These are phyloP conservation scores for Musa beccarii DNA, from an alignment of 176 grass and related monocot species.

Conservation along the genomic window DNA sequence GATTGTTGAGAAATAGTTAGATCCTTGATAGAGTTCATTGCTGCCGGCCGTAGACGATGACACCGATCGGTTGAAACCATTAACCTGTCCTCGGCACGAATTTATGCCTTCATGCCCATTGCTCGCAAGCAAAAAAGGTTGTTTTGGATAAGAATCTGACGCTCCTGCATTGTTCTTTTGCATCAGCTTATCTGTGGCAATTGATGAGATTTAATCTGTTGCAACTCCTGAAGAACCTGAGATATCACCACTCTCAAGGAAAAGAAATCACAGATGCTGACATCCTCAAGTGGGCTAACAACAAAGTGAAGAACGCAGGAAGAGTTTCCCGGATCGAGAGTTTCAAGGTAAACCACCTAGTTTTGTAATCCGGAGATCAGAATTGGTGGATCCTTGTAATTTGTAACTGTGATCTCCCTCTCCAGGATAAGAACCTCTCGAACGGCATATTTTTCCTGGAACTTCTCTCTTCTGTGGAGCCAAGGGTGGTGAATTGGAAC, in stretches of 20 bases:
- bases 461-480: slow-evolving; percentile 80
- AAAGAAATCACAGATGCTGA: slow-evolving; percentile 88
- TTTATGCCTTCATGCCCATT: too few relatives aligned
- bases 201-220: slow-evolving; percentile 98
- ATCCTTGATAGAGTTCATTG: background rate
- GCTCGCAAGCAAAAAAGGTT: background rate
- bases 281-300: slow-evolving; percentile 88
- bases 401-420: background rate
- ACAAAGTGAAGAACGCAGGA: slow-evolving; percentile 66
- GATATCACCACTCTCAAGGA: slow-evolving; percentile 64
- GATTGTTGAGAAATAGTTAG: background rate
- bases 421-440: slow-evolving; percentile 80
- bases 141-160: slow-evolving; percentile 1
- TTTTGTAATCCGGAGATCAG: background rate
- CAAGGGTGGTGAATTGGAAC: slow-evolving; percentile 92
- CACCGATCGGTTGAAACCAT: too few relatives aligned
- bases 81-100: too few relatives aligned
- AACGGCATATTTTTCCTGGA: slow-evolving; percentile 90
- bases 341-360: slow-evolving; percentile 48
- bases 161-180: background rate
- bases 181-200: slow-evolving; percentile 90
- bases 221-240: slow-evolving; percentile 88
- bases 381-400: background rate
- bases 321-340: slow-evolving; percentile 73
- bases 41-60: background rate